A percentile compares a stretch with the other conserved stretches of the same genome.
phyloP scores from a whole-genome alignment of 345 rosid genomes.

The Passiflora organensis region DNA sequence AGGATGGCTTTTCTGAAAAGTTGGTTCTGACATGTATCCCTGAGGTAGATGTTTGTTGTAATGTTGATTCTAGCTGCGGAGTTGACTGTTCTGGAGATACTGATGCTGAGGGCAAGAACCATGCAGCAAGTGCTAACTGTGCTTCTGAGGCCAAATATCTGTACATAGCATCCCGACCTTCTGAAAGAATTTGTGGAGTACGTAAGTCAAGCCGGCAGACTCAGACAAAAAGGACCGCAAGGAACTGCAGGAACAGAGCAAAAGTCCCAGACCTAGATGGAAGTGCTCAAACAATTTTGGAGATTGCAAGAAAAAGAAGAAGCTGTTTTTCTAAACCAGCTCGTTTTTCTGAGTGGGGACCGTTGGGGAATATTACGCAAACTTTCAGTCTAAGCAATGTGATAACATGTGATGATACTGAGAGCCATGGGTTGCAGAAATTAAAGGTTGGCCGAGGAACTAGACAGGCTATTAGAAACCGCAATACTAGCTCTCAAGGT shows the following conservation, averaged over 20 bases:
- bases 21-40: conserved; percentile 20
- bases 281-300: conserved; percentile 12
- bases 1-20: conserved; percentile 27
- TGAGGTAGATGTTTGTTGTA: conserved; percentile 19
- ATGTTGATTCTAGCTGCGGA: conserved; percentile 25
- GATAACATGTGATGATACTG: conserved; percentile 31
- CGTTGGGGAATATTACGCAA: conserved; percentile 39
- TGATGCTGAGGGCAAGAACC: conserved; percentile 36
- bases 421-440: conserved; percentile 31
- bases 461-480: conserved; percentile 31
- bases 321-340: conserved; percentile 55
- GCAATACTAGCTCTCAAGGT: conserved; percentile 22
- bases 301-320: conserved; percentile 59
- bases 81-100: conserved; percentile 26
- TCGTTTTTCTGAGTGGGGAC: conserved; percentile 78
- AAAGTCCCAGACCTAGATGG: conserved; percentile 31
- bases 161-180: conserved; percentile 28
- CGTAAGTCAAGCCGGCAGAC: conserved; percentile 41
- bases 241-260: conserved; percentile 34
- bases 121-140: conserved; percentile 23
- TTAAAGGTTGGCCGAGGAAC: conserved; percentile 29
- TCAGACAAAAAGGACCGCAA: conserved; percentile 35
- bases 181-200: conserved; percentile 35
- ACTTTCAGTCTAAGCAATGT: conserved; percentile 35
- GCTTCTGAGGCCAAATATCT: conserved; percentile 34